phyloP scores from a whole-genome alignment of 2,329 filamentous ascomycete species.

The Penicillium sp. region DNA sequence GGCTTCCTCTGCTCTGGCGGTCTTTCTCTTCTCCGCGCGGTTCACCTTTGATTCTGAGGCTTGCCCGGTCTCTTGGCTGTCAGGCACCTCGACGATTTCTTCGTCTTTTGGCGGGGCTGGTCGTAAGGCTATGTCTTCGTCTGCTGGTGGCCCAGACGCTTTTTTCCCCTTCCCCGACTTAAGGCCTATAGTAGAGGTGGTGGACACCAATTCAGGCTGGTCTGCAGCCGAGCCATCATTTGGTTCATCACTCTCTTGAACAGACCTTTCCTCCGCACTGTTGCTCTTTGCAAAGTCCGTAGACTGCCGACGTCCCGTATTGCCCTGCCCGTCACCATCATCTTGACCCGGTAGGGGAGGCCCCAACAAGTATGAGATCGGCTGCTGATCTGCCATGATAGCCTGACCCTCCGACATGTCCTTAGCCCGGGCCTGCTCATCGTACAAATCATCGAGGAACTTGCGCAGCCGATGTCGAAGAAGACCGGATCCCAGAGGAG shows the following conservation, averaged over 20 bases:
- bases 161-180: not conserved
- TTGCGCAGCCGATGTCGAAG: slow-evolving; percentile 64
- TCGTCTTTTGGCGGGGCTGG: not conserved
- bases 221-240: slow-evolving; percentile 3
- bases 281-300: not conserved
- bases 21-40: not conserved
- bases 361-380: slow-evolving; percentile 33
- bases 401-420: slow-evolving; percentile 36
- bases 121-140: not conserved
- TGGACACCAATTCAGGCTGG: slow-evolving; percentile 9
- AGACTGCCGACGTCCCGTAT: not conserved
- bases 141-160: not conserved
- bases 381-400: slow-evolving; percentile 27
- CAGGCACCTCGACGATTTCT: slow-evolving; percentile 27
- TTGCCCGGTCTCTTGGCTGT: slow-evolving; percentile 26
- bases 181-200: not conserved
- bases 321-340: slow-evolving; percentile 1
- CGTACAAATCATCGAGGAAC: slow-evolving; percentile 60
- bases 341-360: slow-evolving; percentile 1
- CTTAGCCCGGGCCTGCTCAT: slow-evolving; percentile 48
- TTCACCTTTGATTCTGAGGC: not conserved
- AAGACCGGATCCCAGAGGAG: slow-evolving; percentile 49
- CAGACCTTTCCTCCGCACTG: not conserved
- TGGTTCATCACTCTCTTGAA: not conserved
- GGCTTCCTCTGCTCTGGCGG: not conserved